Base-by-base conservation (phyloP, 2,329 filamentous ascomycete genomes). In the Fusarium mundagurra region DNA sequence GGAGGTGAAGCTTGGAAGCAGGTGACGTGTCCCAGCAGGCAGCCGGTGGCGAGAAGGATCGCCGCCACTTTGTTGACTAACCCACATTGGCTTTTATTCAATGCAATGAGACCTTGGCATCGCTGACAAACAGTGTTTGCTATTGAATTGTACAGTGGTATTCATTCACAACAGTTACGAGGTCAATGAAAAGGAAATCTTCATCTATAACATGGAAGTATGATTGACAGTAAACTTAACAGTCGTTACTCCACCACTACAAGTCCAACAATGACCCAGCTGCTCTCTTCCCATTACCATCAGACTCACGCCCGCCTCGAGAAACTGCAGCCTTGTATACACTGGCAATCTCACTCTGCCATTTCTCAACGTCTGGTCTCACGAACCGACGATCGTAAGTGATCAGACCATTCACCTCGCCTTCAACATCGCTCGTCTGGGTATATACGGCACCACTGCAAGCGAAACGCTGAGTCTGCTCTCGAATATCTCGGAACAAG, bases 401-500 rank as follows among this genome's bases (percentile, higher is more conserved):
- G 74, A 93, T 80, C 64, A 94, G 83, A 0, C 92, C 92, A 74
- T 94, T 94, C 14, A 94, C 90, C 79, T 94, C 92, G 9, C 92
- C 92, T 79, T 94, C 92, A 0, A 94, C 92, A 75, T 94, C 92
- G 0, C 90, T 92, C 0, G 92, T 94, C 83, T 94, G 92, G 2
- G 92, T 94, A 87, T 91, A 94, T 0, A 94, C 88, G 17, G 88
- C 92, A 0, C 89, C 92, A 39, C 88, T 92, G 81, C 92, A 94
- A 0, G 89, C 85, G 64, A 86, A 93, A 17, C 81, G 82, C 66
- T 89, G 85, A 38, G 93, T 88, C 77, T 92, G 86, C 62, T 91
- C 88, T 43, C 87, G 86, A 8, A 93, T 85, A 75, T 93, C 91
- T 6, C 85, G 84, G 31, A 92, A 87, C 3, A 93, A 84, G 22